Conservation (phyloP, 2,329 filamentous ascomycete species). For the Colletotrichum lupini region DNA sequence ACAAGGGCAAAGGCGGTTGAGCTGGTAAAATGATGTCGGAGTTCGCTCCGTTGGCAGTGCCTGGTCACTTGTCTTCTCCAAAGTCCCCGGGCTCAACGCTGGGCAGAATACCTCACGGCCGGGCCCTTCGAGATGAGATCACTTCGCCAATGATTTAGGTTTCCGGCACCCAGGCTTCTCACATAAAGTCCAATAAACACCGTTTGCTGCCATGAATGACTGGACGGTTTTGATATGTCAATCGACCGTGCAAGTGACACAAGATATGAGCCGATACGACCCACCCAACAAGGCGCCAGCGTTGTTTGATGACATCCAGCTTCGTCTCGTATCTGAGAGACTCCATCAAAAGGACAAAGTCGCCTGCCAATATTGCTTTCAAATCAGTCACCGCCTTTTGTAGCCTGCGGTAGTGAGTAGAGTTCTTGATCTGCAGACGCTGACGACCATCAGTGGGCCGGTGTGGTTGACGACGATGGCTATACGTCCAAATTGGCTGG, state of each 20-base stretch:
- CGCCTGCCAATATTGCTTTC: background rate
- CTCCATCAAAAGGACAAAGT: background rate
- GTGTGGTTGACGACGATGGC: background rate
- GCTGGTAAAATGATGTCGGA: background rate
- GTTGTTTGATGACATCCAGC: background rate
- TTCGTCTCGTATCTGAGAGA: background rate
- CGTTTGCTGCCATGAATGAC: background rate
- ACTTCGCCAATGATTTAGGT: background rate
- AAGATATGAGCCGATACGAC: background rate
- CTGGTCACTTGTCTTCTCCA: background rate
- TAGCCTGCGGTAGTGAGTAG: background rate
- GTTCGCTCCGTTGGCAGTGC: background rate
- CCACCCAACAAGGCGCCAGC: background rate
- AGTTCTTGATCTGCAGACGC: slow-evolving; percentile 20
- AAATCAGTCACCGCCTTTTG: slow-evolving; percentile 31
- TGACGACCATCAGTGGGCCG: slow-evolving; percentile 1
- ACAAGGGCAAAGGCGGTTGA: background rate
- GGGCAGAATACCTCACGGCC: background rate
- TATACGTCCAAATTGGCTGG: background rate
- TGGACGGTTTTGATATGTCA: background rate
- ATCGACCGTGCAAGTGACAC: background rate
- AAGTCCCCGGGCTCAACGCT: background rate
- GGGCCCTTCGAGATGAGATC: background rate
- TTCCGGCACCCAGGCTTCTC: background rate
- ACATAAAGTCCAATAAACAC: background rate